Conservation (phyloP, 768 basidiomycete genomes). For the Leccinum arenicola region DNA sequence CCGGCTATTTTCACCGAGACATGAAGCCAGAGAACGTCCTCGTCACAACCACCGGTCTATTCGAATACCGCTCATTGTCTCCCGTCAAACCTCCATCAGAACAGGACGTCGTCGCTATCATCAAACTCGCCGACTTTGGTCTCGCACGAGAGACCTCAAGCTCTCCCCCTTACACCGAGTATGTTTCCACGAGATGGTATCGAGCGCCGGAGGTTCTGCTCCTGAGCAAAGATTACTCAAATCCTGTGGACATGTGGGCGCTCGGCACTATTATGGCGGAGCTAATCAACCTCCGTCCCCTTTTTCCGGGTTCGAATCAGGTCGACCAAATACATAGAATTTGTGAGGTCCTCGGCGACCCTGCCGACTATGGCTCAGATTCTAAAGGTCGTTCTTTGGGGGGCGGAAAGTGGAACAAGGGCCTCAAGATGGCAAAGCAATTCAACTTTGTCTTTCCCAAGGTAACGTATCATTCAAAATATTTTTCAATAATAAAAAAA, state of each 20-base stretch:
- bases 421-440: constrained; percentile 81
- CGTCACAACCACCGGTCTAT: constrained; percentile 94
- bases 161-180: constrained; percentile 94
- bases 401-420: constrained; percentile 85
- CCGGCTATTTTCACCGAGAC: constrained; percentile 98
- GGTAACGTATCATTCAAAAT: constrained; percentile 40
- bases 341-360: constrained; percentile 92
- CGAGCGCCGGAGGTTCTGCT: constrained; percentile 96
- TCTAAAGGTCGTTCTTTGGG: constrained; percentile 65
- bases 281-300: constrained; percentile 87
- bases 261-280: constrained; percentile 98
- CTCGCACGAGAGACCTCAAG: constrained; percentile 88
- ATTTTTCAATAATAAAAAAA: neutral
- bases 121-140: constrained; percentile 98
- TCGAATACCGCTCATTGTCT: constrained; percentile 85
- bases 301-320: constrained; percentile 93
- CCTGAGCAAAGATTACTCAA: constrained; percentile 88
- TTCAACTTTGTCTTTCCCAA: constrained; percentile 89
- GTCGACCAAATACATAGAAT: constrained; percentile 91
- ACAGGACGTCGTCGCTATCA: constrained; percentile 92
- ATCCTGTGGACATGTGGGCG: constrained; percentile 99
- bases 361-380: constrained; percentile 80
- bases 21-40: constrained; percentile 99
- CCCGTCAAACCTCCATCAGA: constrained; percentile 69
- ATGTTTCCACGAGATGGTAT: constrained; percentile 99